A percentile compares a stretch with the other conserved stretches of the same genome.
Conservation (phyloP, 2,329 filamentous ascomycete species). For the Hymenoscyphus albidus region DNA sequence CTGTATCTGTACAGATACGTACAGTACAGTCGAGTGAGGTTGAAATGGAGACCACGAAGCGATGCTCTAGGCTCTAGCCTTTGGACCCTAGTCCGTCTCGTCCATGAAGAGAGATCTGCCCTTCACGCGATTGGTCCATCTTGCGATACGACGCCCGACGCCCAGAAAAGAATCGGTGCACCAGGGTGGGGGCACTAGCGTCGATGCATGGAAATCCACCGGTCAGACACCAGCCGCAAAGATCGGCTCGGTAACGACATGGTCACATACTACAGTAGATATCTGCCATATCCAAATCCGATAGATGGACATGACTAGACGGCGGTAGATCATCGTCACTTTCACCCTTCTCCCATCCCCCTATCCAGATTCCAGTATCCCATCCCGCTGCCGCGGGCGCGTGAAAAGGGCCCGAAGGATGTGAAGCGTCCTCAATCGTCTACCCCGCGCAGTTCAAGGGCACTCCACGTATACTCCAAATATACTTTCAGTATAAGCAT, state of each 20-base stretch:
- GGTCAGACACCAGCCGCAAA: not conserved
- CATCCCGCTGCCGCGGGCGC: too few relatives aligned
- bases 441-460: too few relatives aligned
- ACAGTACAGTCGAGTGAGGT: not conserved
- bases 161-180: not conserved
- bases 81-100: not conserved
- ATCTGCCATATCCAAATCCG: not conserved
- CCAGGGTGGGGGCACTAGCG: not conserved
- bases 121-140: not conserved
- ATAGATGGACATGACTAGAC: slow-evolving; percentile 1
- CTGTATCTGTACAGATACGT: too few relatives aligned
- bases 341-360: too few relatives aligned
- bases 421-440: too few relatives aligned
- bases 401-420: too few relatives aligned
- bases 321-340: not conserved
- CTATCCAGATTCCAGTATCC: too few relatives aligned
- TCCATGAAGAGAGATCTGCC: not conserved
- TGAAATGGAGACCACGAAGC: not conserved
- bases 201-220: not conserved
- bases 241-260: slow-evolving; percentile 3
- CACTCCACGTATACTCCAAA: too few relatives aligned
- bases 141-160: not conserved
- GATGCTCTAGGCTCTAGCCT: not conserved
- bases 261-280: too few relatives aligned
- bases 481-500: too few relatives aligned